phyloP scores from a whole-genome alignment of 2,329 filamentous ascomycete species.

The Coniella lustricola region DNA sequence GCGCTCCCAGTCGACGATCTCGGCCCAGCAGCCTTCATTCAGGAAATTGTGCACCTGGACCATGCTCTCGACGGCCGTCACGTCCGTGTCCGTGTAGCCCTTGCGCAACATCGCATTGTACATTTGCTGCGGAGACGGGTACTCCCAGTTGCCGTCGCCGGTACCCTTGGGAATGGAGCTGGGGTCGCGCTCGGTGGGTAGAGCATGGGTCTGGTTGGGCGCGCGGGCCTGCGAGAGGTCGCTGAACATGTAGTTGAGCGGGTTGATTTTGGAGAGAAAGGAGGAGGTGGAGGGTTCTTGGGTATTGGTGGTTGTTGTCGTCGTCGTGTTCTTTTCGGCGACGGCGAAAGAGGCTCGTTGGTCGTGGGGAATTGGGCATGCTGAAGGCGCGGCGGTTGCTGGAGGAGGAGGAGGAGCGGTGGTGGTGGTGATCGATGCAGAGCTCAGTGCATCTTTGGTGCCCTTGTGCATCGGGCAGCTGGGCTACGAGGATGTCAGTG shows the following conservation, averaged over 20 bases:
- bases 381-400: conserved; percentile 26
- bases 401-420: conserved; percentile 19
- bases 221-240: conserved; percentile 75
- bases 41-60: conserved; percentile 96
- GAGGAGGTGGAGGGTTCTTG: conserved; percentile 29
- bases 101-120: conserved; percentile 97
- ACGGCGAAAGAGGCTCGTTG: conserved; percentile 12
- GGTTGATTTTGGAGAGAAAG: conserved; percentile 50
- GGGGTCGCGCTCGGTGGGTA: conserved; percentile 74
- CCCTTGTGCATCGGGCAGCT: conserved; percentile 53
- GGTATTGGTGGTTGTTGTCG: no score
- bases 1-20: conserved; percentile 90
- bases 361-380: conserved; percentile 41
- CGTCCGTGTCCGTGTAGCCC: conserved; percentile 88
- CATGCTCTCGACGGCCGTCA: conserved; percentile 92
- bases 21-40: conserved; percentile 94
- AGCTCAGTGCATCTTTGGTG: conserved; percentile 40
- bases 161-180: conserved; percentile 89
- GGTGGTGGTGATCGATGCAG: conserved; percentile 16
- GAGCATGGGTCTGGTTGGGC: conserved; percentile 60
- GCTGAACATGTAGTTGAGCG: conserved; percentile 92
- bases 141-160: conserved; percentile 82
- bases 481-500: conserved; percentile 31
- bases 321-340: conserved; percentile 15
- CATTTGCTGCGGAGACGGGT: conserved; percentile 98